Percentiles rank a stretch among this genome's conserved stretches.
These are phyloP conservation scores for Penicillium coprophilum DNA, from an alignment of 495 filamentous ascomycete species.

Conservation along the genomic window DNA sequence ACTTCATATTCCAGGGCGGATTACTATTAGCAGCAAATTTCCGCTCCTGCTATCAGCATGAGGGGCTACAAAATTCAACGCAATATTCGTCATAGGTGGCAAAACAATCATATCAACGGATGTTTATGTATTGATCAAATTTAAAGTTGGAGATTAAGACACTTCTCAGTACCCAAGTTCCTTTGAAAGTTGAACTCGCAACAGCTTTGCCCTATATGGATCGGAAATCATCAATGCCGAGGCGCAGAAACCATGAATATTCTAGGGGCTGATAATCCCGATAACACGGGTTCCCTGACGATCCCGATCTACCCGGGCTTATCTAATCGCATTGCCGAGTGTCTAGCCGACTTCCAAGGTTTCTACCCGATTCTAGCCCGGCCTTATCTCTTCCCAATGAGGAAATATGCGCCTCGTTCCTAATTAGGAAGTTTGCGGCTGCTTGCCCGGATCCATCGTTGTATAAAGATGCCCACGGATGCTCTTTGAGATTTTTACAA, in stretches of 20 bases:
- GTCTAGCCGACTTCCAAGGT: too few species aligned
- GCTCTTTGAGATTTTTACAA: not conserved
- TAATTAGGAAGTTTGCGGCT: not conserved
- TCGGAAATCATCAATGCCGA: not conserved
- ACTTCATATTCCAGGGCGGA: not conserved
- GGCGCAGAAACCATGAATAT: not conserved
- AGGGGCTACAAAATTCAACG: not conserved
- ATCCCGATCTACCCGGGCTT: constrained; percentile 2
- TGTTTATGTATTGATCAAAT: not conserved
- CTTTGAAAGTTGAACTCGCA: not conserved
- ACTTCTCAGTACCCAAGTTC: not conserved
- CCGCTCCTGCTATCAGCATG: not conserved
- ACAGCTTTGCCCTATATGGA: not conserved
- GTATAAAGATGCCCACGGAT: too few species aligned
- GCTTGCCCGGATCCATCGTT: not conserved
- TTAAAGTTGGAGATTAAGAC: not conserved
- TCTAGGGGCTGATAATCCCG: not conserved
- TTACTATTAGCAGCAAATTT: not conserved
- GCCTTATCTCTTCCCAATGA: not conserved
- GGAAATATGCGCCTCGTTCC: not conserved
- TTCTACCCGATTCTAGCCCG: not conserved
- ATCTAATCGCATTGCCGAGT: not conserved
- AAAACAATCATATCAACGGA: not conserved
- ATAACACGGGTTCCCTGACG: not conserved
- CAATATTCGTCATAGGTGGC: not conserved